Percentiles rank a stretch among this genome's conserved stretches.
Evolutionary conservation across 768 basidiomycete genomes (phyloP).

Genomic region (Lactifluus volemus): DNA sequence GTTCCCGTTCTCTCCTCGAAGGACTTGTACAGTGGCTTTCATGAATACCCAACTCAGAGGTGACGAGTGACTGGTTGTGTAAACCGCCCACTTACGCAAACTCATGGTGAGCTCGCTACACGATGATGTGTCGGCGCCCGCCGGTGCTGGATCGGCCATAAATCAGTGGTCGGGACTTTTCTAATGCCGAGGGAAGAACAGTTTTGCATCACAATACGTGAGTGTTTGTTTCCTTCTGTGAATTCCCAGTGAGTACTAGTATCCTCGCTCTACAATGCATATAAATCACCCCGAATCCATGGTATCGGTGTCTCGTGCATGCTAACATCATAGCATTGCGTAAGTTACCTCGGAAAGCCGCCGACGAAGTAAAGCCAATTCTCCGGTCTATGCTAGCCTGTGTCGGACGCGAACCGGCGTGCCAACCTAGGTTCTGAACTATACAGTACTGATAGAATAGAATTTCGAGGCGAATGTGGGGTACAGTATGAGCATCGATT

Average conservation of each 20-base stretch:
- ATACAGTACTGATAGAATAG: not conserved
- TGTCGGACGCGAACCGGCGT: not conserved
- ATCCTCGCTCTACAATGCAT: not conserved
- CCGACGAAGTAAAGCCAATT: not conserved
- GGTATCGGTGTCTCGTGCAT: not conserved
- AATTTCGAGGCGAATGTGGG: not conserved
- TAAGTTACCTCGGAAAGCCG: not conserved
- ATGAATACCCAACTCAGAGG: not conserved
- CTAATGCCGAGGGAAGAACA: not conserved
- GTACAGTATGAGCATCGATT: not conserved
- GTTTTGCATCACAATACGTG: not conserved
- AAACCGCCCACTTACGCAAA: not conserved
- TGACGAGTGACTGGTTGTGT: not conserved
- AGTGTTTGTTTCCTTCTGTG: not conserved
- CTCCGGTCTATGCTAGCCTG: not conserved
- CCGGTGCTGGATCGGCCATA: not conserved
- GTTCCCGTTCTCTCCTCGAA: not conserved
- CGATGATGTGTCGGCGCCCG: not conserved
- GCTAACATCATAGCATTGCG: not conserved
- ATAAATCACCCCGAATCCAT: no score
- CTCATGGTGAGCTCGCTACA: not conserved
- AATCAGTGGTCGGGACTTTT: not conserved
- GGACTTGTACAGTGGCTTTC: not conserved
- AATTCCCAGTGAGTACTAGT: not conserved
- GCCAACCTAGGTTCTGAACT: not conserved